Base-by-base conservation (phyloP, 164 flowering plant species). In the Annona cherimola region DNA sequence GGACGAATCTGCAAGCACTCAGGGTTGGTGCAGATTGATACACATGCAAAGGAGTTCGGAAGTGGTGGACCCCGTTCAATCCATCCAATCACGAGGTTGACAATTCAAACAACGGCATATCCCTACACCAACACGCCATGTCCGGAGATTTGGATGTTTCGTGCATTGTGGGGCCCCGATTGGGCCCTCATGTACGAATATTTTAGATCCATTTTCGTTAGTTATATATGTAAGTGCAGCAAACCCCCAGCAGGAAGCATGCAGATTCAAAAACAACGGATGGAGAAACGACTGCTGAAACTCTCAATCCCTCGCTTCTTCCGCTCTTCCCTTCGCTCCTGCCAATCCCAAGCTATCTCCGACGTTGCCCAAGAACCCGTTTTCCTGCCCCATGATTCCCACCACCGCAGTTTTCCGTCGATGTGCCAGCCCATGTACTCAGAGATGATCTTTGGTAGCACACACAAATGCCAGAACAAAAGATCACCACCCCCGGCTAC, bases 261-360 rank as follows among this genome's bases (percentile, higher is more conserved):
- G n/a, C 45, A 43, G 26, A 61, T 20, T 20, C 63, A 26, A 20
- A 3, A 16, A 8, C 26, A 50, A 59, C 41, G 41, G 61, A 89
- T 89, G 94, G 91, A 88, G 75, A 86, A 64, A 44, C 40, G 80
- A 45, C 68, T 73, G 46, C 68, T 86, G 62, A 90, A 86, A 76
- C 74, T 76, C 5, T 70, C 84, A 74, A 68, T 88, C 75, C 84
- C 89, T 65, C 76, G 84, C 67, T 76, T 90, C 78, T 82, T 90
- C 66, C 86, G 78, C 0, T 57, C 86, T 46, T 86, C 91, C 42
- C 79, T 86, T 69, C 79, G 78, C 4, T 85, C 89, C 0, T 90
- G 94, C 80, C 70, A 79, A 69, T 54, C 87, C 61, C 75, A 82
- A 43, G 74, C 79, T 83, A 6, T 80, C 42, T 69, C 84, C 43